These are phyloP conservation scores for Aspergillus olivimuriae DNA, from an alignment of 495 filamentous ascomycete genomes.

Conservation along the genomic window DNA sequence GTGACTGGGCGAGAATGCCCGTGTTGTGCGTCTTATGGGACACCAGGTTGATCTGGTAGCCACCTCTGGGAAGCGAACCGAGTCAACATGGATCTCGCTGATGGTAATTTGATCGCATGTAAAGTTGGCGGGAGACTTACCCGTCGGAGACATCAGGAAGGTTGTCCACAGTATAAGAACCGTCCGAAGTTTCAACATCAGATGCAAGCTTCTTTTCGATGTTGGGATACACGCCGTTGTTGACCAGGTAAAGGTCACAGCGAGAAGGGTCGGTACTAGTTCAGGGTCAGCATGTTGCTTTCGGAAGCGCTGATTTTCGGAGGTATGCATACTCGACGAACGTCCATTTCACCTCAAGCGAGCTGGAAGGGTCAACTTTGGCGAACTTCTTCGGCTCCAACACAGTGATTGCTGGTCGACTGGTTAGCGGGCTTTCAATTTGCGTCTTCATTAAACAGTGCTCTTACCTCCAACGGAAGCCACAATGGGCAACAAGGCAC, in stretches of 20 bases:
- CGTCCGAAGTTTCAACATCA: constrained; percentile 29
- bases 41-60: constrained; percentile 37
- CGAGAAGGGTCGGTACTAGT: constrained; percentile 28
- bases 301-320: neutral
- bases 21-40: constrained; percentile 24
- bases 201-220: constrained; percentile 41
- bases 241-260: constrained; percentile 34
- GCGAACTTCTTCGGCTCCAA: constrained; percentile 27
- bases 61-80: constrained; percentile 15
- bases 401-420: constrained; percentile 22
- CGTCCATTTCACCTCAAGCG: constrained; percentile 32
- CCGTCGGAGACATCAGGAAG: constrained; percentile 19
- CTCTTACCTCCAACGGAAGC: constrained; percentile 18
- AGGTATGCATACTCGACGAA: constrained; percentile 24
- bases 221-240: constrained; percentile 32
- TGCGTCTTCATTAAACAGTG: neutral
- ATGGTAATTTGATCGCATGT: neutral
- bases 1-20: constrained; percentile 37
- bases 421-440: neutral
- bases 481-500: constrained; percentile 20
- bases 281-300: neutral
- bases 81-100: constrained; percentile 2
- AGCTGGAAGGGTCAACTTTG: constrained; percentile 20
- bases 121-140: constrained; percentile 13
- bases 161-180: constrained; percentile 24